A percentile compares a stretch with the other conserved stretches of the same genome.
These are phyloP conservation scores for Phytophthora hibernalis DNA, from an alignment of 352 stramenopile species.

Conservation along the genomic window DNA sequence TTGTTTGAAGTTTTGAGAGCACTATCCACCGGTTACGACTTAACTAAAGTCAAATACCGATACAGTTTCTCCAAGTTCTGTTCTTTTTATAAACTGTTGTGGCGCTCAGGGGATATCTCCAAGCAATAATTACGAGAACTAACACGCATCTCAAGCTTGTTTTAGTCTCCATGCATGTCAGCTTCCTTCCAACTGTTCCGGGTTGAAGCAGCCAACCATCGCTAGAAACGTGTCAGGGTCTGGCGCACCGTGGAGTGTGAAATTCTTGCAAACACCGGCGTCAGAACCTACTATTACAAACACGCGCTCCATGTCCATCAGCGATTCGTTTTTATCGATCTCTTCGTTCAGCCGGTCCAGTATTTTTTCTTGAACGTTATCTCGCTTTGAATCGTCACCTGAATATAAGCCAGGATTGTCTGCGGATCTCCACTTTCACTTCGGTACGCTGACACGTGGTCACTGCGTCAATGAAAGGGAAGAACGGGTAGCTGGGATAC, in stretches of 20 bases:
- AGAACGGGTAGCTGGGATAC: slow-evolving; percentile 23
- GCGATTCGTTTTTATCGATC: slow-evolving; percentile 20
- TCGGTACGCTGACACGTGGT: slow-evolving; percentile 18
- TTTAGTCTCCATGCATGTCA: too few species aligned
- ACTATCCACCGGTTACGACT: too few species aligned
- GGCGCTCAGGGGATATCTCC: too few species aligned
- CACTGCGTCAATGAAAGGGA: slow-evolving; percentile 32
- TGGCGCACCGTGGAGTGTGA: slow-evolving; percentile 10
- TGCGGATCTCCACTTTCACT: slow-evolving; percentile 11
- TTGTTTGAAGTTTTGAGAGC: too few species aligned
- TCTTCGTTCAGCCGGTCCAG: slow-evolving; percentile 20
- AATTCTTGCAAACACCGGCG: slow-evolving; percentile 6
- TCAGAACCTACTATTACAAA: slow-evolving; percentile 24
- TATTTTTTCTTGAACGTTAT: slow-evolving; percentile 23
- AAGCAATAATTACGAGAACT: too few species aligned
- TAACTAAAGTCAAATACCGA: too few species aligned
- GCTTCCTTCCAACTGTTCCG: background rate
- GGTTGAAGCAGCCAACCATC: slow-evolving; percentile 23
- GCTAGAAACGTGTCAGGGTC: slow-evolving; percentile 3
- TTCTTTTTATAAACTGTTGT: too few species aligned
- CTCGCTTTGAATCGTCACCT: slow-evolving; percentile 13
- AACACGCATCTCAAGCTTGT: too few species aligned
- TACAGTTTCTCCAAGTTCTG: too few species aligned
- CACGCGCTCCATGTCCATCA: slow-evolving; percentile 12
- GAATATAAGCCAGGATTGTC: slow-evolving; percentile 23